Evolutionary conservation across 306 rosid genomes (phyloP), one percentile per base, ranked within the genome.

Genomic region (Quercus cerris): DNA sequence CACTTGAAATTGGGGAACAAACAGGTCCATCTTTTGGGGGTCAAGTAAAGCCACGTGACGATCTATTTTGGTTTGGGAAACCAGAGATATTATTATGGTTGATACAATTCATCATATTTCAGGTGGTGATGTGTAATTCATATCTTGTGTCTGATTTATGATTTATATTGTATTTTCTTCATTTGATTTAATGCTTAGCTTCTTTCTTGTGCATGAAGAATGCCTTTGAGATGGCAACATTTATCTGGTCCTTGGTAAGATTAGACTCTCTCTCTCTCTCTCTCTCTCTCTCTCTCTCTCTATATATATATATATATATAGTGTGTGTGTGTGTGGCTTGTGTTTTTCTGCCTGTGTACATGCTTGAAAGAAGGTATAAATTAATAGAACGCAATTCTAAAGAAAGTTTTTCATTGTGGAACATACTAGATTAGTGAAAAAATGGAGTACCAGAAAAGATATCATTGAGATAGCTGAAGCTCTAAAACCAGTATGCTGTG

Each of bases 211-310:
- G 75, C 76, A 75, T 81, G 90, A 91, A 95, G 97, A 93, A 95
- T 79, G 94, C 98, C 76, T 95, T 95, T 61, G 99, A 95, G 88
- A 95, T 95, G 99, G 99, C 97, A 13, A 91, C 90, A 3, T 95
- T 89, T 84, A 86, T 95, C 77, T 93, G 98, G 99, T 86, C 99
- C 84, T 76, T 90, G 97, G 99, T 95, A 90, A 93, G 88, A 77
- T 63, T 46, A 23, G 56, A 25, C 6, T 12, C 38, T 44, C 57
- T 49, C 6, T 49, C 82, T 41, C 56, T 78, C 27, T 67, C 72
- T 33, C 72, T 33, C 52, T 33, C 51, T 63, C 71, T 31, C 51
- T 66, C 15, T 78, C 17, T 67, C 27, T 33, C 17, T 67, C 1
- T 38, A 2, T 38, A 7, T 38, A 38, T 38, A 38, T 38, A 38